Evolutionary conservation across 495 filamentous ascomycete genomes (phyloP), one percentile per base, ranked within the genome.

Genomic region (Lentithecium fluviatile): DNA sequence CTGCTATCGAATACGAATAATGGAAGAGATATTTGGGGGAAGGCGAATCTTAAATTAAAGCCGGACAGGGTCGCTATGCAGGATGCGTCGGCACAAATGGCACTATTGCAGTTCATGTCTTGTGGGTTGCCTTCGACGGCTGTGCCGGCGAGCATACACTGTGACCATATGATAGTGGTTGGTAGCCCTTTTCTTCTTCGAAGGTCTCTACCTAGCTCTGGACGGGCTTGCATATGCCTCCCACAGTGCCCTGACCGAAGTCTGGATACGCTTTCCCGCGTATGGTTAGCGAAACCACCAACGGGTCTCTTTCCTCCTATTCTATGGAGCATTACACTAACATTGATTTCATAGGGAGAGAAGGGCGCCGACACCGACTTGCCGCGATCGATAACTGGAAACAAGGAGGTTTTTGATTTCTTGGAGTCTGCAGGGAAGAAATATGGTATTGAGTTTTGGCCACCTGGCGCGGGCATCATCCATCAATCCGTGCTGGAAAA

Each of bases 121-220:
- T 97, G 94, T 71, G 89, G 88, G 60, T 79, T 97, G 19, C 86
- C 89, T 24, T 87, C 86, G 52, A 96, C 94, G 0, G 91, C 91
- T n/a, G 92, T 97, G 29, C 94, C 94, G 13, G 93, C 94, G 32
- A 96, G 91, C 74, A 97, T 97, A 59, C 94, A 98, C 78, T 98
- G 94, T 71, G 94, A 98, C 75, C 94, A 98, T 71, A 90, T 98
- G 86, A 98, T 98, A 80, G 93, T 97, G 48, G n/a, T n/a, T n/a
- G n/a, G n/a, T n/a, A n/a, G n/a, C n/a, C n/a, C n/a, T n/a, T n/a
- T n/a, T n/a, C n/a, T n/a, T n/a, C n/a, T n/a, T n/a, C n/a, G n/a
- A n/a, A n/a, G n/a, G n/a, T n/a, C n/a, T n/a, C n/a, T n/a, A n/a
- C n/a, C n/a, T n/a, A n/a, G n/a, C n/a, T n/a, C n/a, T n/a, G n/a